Percentiles rank a stretch among this genome's conserved stretches.
Conservation (phyloP, 2,329 filamentous ascomycete species). For the Cryphonectria japonica region DNA sequence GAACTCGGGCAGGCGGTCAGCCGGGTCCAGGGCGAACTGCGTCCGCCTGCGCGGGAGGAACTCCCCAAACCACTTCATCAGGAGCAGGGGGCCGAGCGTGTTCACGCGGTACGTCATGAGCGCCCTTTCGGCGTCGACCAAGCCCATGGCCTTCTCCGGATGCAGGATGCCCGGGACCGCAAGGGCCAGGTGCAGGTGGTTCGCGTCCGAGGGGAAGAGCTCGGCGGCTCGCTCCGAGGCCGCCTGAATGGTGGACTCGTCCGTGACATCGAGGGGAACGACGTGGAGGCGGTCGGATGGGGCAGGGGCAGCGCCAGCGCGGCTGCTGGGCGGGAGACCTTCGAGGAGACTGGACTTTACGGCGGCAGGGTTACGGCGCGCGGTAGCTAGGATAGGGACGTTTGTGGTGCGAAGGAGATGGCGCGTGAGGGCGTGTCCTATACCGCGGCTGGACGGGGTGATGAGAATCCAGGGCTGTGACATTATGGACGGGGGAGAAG, state of each 20-base stretch:
- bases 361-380: slow-evolving; percentile 43
- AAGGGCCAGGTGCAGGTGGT: slow-evolving; percentile 71
- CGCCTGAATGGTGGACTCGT: slow-evolving; percentile 65
- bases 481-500: slow-evolving; percentile 36
- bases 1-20: slow-evolving; percentile 47
- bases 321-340: slow-evolving; percentile 31
- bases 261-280: slow-evolving; percentile 50
- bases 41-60: slow-evolving; percentile 68
- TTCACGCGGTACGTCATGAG: slow-evolving; percentile 76
- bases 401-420: slow-evolving; percentile 52
- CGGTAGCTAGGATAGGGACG: slow-evolving; percentile 52
- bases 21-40: slow-evolving; percentile 16
- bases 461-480: slow-evolving; percentile 56
- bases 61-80: slow-evolving; percentile 74
- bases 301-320: slow-evolving; percentile 32
- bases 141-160: slow-evolving; percentile 71
- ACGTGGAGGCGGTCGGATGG: slow-evolving; percentile 42
- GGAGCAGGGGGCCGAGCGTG: slow-evolving; percentile 71
- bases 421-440: slow-evolving; percentile 53
- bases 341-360: slow-evolving; percentile 42
- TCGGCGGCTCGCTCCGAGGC: slow-evolving; percentile 55
- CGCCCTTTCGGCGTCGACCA: slow-evolving; percentile 64
- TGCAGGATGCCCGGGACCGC: slow-evolving; percentile 72
- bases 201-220: slow-evolving; percentile 53
- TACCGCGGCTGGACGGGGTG: slow-evolving; percentile 52